Evolutionary conservation across 1,139 yeast species (phyloP).

Genomic region (Yamadazyma siamensis): DNA sequence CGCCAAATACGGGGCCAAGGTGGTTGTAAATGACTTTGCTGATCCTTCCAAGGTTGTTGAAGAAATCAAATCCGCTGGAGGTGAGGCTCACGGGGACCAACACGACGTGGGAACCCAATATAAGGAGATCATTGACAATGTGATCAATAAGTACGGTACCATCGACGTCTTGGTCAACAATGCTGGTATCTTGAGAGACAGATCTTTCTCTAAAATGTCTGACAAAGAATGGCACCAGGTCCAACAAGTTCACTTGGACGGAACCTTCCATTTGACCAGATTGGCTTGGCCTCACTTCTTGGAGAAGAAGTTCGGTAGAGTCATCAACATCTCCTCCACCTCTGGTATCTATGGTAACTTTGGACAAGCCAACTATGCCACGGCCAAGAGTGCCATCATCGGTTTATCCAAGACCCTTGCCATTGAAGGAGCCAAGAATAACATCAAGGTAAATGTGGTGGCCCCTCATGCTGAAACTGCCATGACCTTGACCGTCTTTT

Average conservation of each 20-base stretch:
- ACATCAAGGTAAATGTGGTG: conserved; percentile 75
- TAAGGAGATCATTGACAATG: conserved; percentile 73
- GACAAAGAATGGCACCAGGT: conserved; percentile 84
- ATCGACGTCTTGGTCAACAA: conserved; percentile 87
- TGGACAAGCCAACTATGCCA: conserved; percentile 94
- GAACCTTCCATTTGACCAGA: conserved; percentile 78
- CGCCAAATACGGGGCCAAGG: conserved; percentile 92
- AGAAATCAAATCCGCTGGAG: conserved; percentile 76
- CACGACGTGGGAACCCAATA: conserved; percentile 83
- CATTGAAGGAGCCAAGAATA: conserved; percentile 78
- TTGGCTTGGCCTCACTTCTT: conserved; percentile 91
- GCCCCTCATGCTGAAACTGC: conserved; percentile 99
- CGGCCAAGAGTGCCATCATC: conserved; percentile 87
- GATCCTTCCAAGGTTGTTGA: conserved; percentile 72
- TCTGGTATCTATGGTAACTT: conserved; percentile 97
- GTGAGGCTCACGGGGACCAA: conserved; percentile 77
- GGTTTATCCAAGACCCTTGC: conserved; percentile 87
- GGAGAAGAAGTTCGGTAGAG: conserved; percentile 76
- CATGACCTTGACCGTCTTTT: conserved; percentile 87
- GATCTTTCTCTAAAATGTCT: conserved; percentile 80
- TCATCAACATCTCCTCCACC: conserved; percentile 88
- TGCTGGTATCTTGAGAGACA: conserved; percentile 93
- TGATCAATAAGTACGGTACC: conserved; percentile 72
- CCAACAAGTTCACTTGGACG: conserved; percentile 75
- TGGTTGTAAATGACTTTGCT: conserved; percentile 88